These are phyloP conservation scores for Myrica gale DNA, from an alignment of 306 rosid genomes.

Conservation along the genomic window DNA sequence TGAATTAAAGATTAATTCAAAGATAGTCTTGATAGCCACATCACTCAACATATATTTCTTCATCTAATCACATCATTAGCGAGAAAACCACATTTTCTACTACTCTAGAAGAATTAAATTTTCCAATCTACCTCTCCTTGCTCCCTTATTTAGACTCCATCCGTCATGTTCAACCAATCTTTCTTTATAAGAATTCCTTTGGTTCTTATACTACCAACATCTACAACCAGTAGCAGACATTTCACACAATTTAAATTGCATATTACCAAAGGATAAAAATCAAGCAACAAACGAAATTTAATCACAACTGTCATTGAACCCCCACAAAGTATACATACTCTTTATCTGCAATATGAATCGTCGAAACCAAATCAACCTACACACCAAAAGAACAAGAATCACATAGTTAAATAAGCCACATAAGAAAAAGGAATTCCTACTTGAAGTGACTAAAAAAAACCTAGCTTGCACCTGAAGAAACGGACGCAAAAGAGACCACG, in stretches of 20 bases:
- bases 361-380: conserved; percentile 96
- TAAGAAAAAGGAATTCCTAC: conserved; percentile 19
- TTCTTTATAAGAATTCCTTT: neutral
- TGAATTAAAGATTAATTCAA: neutral
- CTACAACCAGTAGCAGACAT: neutral
- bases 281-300: neutral
- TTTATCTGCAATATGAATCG: conserved; percentile 94
- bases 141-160: neutral
- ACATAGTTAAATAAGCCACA: conserved; percentile 14
- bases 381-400: conserved; percentile 30
- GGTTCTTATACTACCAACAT: neutral
- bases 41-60: neutral
- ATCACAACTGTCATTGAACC: neutral
- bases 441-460: neutral
- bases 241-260: neutral
- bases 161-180: neutral
- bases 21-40: neutral
- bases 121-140: neutral
- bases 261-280: neutral
- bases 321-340: conserved; percentile 49
- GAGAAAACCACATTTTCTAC: neutral
- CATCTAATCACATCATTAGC: too few relatives aligned
- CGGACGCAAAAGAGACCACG: conserved; percentile 78
- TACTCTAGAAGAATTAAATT: neutral
- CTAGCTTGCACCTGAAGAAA: conserved; percentile 58